Base-by-base conservation (phyloP, 1,284 basidiomycete species). In the Wallemia hederae region DNA sequence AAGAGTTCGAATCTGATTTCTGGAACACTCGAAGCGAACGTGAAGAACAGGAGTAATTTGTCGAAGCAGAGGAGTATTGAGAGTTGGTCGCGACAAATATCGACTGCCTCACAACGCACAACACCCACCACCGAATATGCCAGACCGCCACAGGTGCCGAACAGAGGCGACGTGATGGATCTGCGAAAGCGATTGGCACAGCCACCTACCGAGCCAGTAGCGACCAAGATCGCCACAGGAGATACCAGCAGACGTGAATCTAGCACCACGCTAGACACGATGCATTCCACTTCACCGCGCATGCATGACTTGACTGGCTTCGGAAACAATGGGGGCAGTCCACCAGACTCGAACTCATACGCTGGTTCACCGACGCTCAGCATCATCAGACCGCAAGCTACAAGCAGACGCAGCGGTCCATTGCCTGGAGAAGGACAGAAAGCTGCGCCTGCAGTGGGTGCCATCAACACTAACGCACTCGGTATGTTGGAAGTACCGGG, bases 361-460 rank as follows among this genome's bases (percentile, higher is more conserved):
- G 39, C 39, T 15, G 39, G 39, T n/a, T 49, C 39, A 5, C 39
- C 39, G 11, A 17, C n/a, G 22, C 11, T 49, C 11, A 17, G 14
- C 11, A 5, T 17, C 19, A n/a, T 49, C 3, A 9, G 39, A 49
- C 39, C 39, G 22, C 39, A 14, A 22, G n/a, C 29, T 7, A 31
- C 17, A 7, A 17, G 29, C 17, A 31, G 17, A 31, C 29, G 39
- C 11, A 49, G 39, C 11, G 39, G 39, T 7, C 39, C 39, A 15
- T 49, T 49, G 39, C 39, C 39, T 14, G n/a, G 39, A 1, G 84
- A 87, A 64, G 76, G 78, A 0, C 79, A 80, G 65, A 90, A 89
- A 67, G 85, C 85, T 2, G 82, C 84, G 0, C 84, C 88, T 39
- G 83, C 85, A 2, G 72, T 91, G 27, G 85, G 82, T 1, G 83